These are phyloP conservation scores for Iris pallida DNA, from an alignment of 116 monocot species.

Conservation along the genomic window DNA sequence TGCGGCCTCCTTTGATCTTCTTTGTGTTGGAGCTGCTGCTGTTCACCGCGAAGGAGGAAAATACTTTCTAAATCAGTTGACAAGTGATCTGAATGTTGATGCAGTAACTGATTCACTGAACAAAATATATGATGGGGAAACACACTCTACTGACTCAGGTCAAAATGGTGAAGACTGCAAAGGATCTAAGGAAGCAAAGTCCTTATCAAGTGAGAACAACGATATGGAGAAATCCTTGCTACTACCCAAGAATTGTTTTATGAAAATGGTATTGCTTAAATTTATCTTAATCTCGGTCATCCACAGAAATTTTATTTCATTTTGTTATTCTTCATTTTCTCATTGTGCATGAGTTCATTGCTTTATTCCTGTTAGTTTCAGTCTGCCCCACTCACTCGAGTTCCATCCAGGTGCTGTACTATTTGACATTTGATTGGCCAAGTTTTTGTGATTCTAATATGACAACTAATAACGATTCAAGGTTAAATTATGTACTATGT, in stretches of 20 bases:
- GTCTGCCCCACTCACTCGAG: background rate
- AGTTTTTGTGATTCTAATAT: too few species aligned
- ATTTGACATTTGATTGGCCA: too few species aligned
- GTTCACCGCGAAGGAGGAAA: slow-evolving; percentile 31
- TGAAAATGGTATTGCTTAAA: slow-evolving; percentile 70
- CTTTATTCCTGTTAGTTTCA: background rate
- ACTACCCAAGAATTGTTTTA: slow-evolving; percentile 32
- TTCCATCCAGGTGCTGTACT: background rate
- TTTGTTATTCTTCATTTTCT: too few species aligned
- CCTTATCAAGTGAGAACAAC: slow-evolving; percentile 14
- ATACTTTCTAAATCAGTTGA: slow-evolving; percentile 81
- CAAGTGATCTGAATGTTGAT: slow-evolving; percentile 32
- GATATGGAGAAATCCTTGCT: slow-evolving; percentile 10
- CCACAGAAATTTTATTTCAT: background rate
- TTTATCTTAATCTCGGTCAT: background rate
- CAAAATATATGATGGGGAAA: slow-evolving; percentile 20
- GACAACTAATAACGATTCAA: too few species aligned
- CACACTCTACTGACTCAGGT: slow-evolving; percentile 19
- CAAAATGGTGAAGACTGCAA: slow-evolving; percentile 18
- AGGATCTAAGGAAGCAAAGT: slow-evolving; percentile 21
- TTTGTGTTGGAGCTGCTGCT: slow-evolving; percentile 36
- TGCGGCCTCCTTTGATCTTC: slow-evolving; percentile 75
- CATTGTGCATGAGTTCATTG: background rate
- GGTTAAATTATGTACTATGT: too few species aligned
- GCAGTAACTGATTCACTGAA: slow-evolving; percentile 16